phyloP scores from a whole-genome alignment of 306 rosid genomes.

The Ammopiptanthus mongolicus region DNA sequence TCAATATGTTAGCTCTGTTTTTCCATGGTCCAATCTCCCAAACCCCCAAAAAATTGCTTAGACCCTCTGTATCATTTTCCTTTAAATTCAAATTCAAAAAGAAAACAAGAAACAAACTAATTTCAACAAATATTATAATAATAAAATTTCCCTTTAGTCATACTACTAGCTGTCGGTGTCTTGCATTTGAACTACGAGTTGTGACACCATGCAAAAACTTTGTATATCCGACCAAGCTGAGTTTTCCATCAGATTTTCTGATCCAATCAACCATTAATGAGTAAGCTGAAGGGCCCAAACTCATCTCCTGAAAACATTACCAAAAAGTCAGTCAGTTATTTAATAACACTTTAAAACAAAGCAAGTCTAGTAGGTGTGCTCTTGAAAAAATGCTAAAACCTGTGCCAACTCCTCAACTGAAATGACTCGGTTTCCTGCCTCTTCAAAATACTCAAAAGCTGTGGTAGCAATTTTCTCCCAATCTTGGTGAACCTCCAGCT shows the following conservation, averaged over 20 bases:
- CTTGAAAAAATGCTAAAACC: conserved; percentile 41
- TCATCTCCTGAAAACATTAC: conserved; percentile 75
- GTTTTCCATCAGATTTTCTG: conserved; percentile 78
- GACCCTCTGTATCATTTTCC: conserved; percentile 30
- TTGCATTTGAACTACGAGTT: conserved; percentile 58
- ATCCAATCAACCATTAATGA: conserved; percentile 81
- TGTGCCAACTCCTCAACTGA: conserved; percentile 84
- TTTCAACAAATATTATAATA: conserved; percentile 27
- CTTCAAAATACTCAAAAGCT: conserved; percentile 73
- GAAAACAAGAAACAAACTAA: conserved; percentile 30
- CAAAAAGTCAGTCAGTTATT: neutral
- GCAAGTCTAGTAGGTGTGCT: neutral
- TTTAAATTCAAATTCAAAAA: conserved; percentile 16
- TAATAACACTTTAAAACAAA: neutral
- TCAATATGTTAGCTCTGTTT: conserved; percentile 42
- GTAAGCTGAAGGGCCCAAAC: conserved; percentile 65
- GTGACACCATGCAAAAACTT: conserved; percentile 92
- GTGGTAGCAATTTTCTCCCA: conserved; percentile 78
- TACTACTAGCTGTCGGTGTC: conserved; percentile 51
- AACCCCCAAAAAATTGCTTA: conserved; percentile 22
- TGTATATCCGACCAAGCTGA: conserved; percentile 75
- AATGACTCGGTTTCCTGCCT: conserved; percentile 68
- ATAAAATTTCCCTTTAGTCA: conserved; percentile 14
- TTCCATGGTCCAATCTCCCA: conserved; percentile 18
- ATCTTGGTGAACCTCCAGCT: conserved; percentile 77